Percentiles rank a stretch among this genome's conserved stretches.
Conservation (phyloP, 1,284 basidiomycete species). For the Naganishia cerealis region DNA sequence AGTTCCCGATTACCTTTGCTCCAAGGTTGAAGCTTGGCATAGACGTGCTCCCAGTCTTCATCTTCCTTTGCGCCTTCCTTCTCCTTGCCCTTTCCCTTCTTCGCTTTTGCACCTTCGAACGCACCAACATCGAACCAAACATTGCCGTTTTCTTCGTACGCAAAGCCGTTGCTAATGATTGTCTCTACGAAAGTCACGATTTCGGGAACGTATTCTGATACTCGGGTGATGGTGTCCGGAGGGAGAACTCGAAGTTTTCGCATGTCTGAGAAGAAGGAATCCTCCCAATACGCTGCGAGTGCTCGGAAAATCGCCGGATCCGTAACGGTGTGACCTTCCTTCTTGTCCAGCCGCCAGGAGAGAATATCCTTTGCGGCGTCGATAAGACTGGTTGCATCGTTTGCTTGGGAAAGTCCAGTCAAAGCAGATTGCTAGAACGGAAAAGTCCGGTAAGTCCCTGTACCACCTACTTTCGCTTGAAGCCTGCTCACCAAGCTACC, state of each 20-base stretch:
- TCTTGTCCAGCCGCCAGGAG: constrained; percentile 69
- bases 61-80: constrained; percentile 26
- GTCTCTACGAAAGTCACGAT: constrained; percentile 84
- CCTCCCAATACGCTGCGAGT: constrained; percentile 87
- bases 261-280: constrained; percentile 91
- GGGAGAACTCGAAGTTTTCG: constrained; percentile 76
- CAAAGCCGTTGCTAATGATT: constrained; percentile 86
- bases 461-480: neutral
- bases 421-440: constrained; percentile 28
- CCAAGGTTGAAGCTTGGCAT: constrained; percentile 95
- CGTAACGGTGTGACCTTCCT: constrained; percentile 74
- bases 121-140: constrained; percentile 92
- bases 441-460: neutral
- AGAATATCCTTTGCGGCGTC: constrained; percentile 74
- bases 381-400: constrained; percentile 64
- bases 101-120: constrained; percentile 69
- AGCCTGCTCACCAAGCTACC: constrained; percentile 64
- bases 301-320: constrained; percentile 84
- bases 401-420: constrained; percentile 39
- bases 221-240: constrained; percentile 88
- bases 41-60: constrained; percentile 65
- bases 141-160: constrained; percentile 81
- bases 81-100: constrained; percentile 49
- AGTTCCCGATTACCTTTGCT: constrained; percentile 89
- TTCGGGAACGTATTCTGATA: constrained; percentile 96